These are phyloP conservation scores for Ophiocordyceps polyrhachis-furcata DNA, from an alignment of 2,329 filamentous ascomycete genomes.

Conservation along the genomic window DNA sequence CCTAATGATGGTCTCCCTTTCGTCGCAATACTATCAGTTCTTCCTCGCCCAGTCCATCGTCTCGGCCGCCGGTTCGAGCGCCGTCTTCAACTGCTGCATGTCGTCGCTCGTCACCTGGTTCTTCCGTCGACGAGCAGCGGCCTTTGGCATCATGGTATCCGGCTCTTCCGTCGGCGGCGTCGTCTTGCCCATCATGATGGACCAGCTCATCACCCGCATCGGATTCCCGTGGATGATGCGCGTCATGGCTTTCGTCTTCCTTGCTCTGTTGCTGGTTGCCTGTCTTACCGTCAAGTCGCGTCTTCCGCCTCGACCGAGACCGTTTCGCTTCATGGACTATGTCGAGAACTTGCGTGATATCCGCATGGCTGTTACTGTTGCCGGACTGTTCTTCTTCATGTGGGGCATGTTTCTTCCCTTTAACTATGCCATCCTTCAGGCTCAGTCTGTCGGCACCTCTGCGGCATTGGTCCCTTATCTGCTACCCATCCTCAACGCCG, in stretches of 20 bases:
- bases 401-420: conserved; percentile 35
- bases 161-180: conserved; percentile 36
- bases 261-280: conserved; percentile 17
- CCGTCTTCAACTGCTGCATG: conserved; percentile 23
- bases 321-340: conserved; percentile 28
- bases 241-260: conserved; percentile 25
- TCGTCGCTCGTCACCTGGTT: conserved; percentile 32
- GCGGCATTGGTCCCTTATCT: conserved; percentile 24
- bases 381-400: conserved; percentile 35
- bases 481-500: conserved; percentile 37
- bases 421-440: conserved; percentile 32
- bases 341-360: conserved; percentile 25
- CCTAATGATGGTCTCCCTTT: conserved; percentile 44
- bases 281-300: conserved; percentile 20
- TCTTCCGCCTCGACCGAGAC: conserved; percentile 24
- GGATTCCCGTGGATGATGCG: conserved; percentile 31
- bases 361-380: conserved; percentile 22
- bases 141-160: conserved; percentile 32
- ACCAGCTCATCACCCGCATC: conserved; percentile 29
- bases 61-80: conserved; percentile 21
- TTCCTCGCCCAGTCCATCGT: conserved; percentile 24
- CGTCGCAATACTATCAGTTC: conserved; percentile 23
- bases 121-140: conserved; percentile 27
- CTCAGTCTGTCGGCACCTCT: conserved; percentile 23
- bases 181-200: conserved; percentile 41